Evolutionary conservation across 208 protist species (phyloP).

Genomic region (Vickermania spadyakhi): DNA sequence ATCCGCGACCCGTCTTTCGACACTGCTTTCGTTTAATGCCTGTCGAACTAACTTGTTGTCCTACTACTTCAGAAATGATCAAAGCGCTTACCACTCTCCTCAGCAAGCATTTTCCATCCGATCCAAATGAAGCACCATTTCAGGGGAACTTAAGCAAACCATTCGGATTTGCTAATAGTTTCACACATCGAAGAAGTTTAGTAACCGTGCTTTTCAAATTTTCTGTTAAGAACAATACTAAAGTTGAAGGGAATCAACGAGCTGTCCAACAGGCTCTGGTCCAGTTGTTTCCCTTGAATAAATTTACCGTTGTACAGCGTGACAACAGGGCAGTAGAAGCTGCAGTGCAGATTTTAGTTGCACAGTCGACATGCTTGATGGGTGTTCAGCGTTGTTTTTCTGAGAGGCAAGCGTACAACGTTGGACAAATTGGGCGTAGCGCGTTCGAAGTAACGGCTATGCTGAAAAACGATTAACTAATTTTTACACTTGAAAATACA

Average conservation of each 20-base stretch:
- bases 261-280: slow-evolving; percentile 30
- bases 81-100: slow-evolving; percentile 36
- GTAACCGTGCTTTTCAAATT: slow-evolving; percentile 45
- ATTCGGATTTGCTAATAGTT: background rate
- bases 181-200: slow-evolving; percentile 10
- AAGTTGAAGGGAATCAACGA: slow-evolving; percentile 52
- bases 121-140: background rate
- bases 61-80: slow-evolving; percentile 66
- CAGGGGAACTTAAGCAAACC: background rate
- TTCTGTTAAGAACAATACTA: slow-evolving; percentile 80
- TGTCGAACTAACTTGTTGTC: slow-evolving; percentile 77
- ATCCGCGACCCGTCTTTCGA: slow-evolving; percentile 50
- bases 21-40: slow-evolving; percentile 75
- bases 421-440: slow-evolving; percentile 48
- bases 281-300: slow-evolving; percentile 53
- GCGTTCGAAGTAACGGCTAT: slow-evolving; percentile 41
- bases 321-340: slow-evolving; percentile 10
- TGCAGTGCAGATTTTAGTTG: slow-evolving; percentile 37
- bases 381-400: slow-evolving; percentile 45
- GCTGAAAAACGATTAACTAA: slow-evolving; percentile 5
- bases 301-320: slow-evolving; percentile 56
- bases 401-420: slow-evolving; percentile 46
- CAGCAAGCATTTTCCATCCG: slow-evolving; percentile 34
- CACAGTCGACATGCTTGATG: slow-evolving; percentile 71
- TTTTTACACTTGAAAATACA: background rate